Evolutionary conservation across 441 rosid genomes (phyloP).

Genomic region (Adansonia grandidieri): DNA sequence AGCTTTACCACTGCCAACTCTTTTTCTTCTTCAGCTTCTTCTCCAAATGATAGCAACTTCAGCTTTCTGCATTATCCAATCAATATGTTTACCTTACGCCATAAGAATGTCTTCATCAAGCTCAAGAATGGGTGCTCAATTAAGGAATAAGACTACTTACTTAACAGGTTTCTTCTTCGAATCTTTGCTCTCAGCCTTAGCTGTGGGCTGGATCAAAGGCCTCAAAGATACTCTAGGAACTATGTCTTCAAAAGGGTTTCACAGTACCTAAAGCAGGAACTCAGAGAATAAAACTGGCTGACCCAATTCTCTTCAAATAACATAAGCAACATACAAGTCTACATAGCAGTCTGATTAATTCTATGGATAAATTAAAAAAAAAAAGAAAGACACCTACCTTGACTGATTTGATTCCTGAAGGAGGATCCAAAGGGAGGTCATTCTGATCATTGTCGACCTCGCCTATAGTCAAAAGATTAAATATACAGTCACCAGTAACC

Average conservation of each 20-base stretch:
- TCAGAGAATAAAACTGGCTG: not conserved
- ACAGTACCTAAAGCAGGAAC: slow-evolving; percentile 57
- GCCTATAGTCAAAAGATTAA: slow-evolving; percentile 69
- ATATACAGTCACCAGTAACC: slow-evolving; percentile 91
- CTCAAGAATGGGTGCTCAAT: slow-evolving; percentile 3
- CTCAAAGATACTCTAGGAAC: slow-evolving; percentile 59
- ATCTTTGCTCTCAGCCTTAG: slow-evolving; percentile 57
- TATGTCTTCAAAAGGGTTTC: slow-evolving; percentile 96
- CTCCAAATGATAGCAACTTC: slow-evolving; percentile 92
- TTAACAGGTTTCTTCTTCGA: slow-evolving; percentile 70
- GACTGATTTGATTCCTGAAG: slow-evolving; percentile 68
- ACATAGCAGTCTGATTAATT: not conserved
- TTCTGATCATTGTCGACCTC: slow-evolving; percentile 76
- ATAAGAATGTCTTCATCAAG: slow-evolving; percentile 6
- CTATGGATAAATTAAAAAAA: not conserved
- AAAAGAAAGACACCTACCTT: slow-evolving; percentile 50
- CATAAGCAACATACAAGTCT: not conserved
- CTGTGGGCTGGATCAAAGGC: slow-evolving; percentile 36
- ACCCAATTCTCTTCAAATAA: not conserved
- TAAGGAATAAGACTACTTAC: slow-evolving; percentile 45
- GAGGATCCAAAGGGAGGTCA: slow-evolving; percentile 82
- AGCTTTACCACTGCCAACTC: slow-evolving; percentile 66
- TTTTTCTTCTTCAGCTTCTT: slow-evolving; percentile 96
- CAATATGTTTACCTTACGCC: slow-evolving; percentile 30
- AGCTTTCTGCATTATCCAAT: slow-evolving; percentile 62